Evolutionary conservation across 129 eudicot species (phyloP), one percentile per base, ranked within the genome.

Genomic region (sunflower (Helianthus annuus)): DNA sequence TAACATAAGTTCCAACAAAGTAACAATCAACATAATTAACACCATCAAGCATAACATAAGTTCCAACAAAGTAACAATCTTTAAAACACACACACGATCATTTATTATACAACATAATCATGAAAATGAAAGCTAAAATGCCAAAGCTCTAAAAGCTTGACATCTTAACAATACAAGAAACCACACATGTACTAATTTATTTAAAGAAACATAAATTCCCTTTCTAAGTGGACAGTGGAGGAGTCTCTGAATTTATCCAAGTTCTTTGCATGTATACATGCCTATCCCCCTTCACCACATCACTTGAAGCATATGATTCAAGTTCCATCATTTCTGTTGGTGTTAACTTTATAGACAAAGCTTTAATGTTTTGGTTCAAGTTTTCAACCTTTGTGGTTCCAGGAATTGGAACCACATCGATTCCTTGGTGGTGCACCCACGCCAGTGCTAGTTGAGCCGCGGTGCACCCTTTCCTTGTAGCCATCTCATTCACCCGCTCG

Each of bases 391-490:
- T 86, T 55, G 91, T 86, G 70, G 87, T 86, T 0, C 90, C 90
- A 1, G 91, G 91, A 7, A 86, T 83, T 1, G 91, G 91, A 36
- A 80, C 68, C 55, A 83, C 91, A 66, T 86, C 88, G 8, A 66
- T 62, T 39, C 91, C 91, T 53, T 71, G 91, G 76, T 86, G 91
- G 48, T 86, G 88, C 14, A 86, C 77, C 91, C 91, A 86, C 0
- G 88, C 91, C 19, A 86, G 54, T 13, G 91, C 81, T 10, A 86
- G 84, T 55, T 86, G 91, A 10, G 84, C 77, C 0, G 91, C 69
- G 11, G 86, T 80, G 70, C 91, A 86, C 14, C 88, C 84, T 59
- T 86, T 86, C 53, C 74, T 63, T 12, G 84, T 13, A 7, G 88
- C 91, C 71, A 83, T 74, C 19, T 74, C 86, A 7, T 45, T 74